phyloP scores from a whole-genome alignment of 2,329 filamentous ascomycete genomes.

The Verruconis gallopava region DNA sequence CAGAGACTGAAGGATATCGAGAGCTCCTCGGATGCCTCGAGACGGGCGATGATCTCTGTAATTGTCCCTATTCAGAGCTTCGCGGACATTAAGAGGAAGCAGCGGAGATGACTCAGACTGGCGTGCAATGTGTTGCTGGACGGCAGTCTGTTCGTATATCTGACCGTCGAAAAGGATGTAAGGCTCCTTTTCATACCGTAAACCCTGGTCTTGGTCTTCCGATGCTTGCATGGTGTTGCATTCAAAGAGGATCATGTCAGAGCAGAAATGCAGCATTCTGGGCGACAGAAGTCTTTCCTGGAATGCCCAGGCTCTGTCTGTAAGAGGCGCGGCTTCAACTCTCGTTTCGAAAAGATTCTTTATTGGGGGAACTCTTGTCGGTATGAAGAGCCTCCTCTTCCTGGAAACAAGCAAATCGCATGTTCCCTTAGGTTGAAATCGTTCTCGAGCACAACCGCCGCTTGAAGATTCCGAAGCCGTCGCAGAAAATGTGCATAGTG shows the following conservation, averaged over 20 bases:
- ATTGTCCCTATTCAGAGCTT: not conserved
- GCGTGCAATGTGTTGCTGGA: not conserved
- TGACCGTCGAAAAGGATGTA: not conserved
- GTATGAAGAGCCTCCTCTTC: not conserved
- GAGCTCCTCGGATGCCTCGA: not conserved
- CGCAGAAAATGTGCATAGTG: slow-evolving; percentile 5
- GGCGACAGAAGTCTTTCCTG: not conserved
- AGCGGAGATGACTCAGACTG: not conserved
- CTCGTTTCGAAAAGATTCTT: not conserved
- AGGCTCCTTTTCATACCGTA: not conserved
- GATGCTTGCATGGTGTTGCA: not conserved
- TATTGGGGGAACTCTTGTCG: not conserved
- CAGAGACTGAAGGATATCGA: slow-evolving; percentile 1
- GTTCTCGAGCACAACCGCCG: not conserved
- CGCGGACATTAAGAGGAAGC: not conserved
- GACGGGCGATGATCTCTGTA: not conserved
- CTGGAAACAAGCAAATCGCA: not conserved
- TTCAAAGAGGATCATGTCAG: not conserved
- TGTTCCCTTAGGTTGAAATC: not conserved
- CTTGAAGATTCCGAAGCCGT: slow-evolving; percentile 1
- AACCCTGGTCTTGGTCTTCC: not conserved
- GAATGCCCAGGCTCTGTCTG: not conserved
- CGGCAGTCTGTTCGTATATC: not conserved
- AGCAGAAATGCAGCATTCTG: not conserved
- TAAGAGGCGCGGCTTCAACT: not conserved